Evolutionary conservation across 1,139 yeast genomes (phyloP), one percentile per base, ranked within the genome.

Genomic region (Hemisphaericaspora xylofermentans): DNA sequence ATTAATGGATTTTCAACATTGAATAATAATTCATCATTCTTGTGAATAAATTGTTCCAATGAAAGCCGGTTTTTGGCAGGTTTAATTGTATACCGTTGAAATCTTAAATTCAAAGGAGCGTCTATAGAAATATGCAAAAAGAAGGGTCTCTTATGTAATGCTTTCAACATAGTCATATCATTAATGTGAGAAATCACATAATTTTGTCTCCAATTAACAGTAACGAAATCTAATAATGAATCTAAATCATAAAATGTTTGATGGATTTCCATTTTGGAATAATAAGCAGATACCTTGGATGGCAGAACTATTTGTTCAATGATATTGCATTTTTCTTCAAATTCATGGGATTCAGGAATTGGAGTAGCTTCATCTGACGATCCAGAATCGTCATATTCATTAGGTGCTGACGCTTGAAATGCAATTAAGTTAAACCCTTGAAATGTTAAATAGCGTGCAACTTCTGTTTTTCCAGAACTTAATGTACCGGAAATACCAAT

Each of bases 101-200:
- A 75, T 41, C 96, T 70, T 19, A 78, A 51, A 16, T 57, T 53
- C 12, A 84, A 47, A 0, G 96, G 88, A 0, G 96, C 89, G 56
- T 88, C 96, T 2, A 89, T 71, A 7, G 88, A 76, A 3, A 93
- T 58, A 53, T 89, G 95, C 24, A 89, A 71, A 56, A 91, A 88
- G 58, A 88, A 93, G 0, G 98, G 98, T 44, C 97, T 68, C 49
- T 84, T 83, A 36, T 76, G 67, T 6, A 89, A 64, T 14, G 63
- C 64, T 1, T 74, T 71, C 27, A 87, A 67, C 41, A 74, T 64
- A 0, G 59, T 60, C 4, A 74, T 49, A 18, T 67, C 66, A 10
- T 65, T 60, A 12, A 85, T 66, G 45, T 80, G 79, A 0, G 76
- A 61, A 6, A 86, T 58, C 4, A 88, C 95, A 55, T 70, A 82